Evolutionary conservation across 1,139 yeast species (phyloP).

Genomic region (Hyphopichia khmerensis): DNA sequence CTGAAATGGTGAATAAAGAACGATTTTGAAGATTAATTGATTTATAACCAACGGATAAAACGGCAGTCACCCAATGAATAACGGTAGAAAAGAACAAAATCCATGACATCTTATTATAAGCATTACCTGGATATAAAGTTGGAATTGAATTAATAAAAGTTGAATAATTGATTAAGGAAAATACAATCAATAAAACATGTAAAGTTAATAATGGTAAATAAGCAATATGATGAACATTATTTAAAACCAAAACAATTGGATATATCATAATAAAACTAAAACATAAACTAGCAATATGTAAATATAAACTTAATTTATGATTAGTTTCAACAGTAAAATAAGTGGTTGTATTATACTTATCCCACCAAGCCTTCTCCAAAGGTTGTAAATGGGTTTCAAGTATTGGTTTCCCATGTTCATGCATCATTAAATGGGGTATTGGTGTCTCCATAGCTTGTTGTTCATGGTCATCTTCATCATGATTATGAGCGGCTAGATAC

Average conservation of each 20-base stretch:
- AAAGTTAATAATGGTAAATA: slow-evolving; percentile 57
- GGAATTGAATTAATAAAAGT: slow-evolving; percentile 64
- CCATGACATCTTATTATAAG: slow-evolving; percentile 65
- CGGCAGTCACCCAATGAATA: slow-evolving; percentile 55
- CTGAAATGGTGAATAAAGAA: background rate
- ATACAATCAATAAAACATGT: slow-evolving; percentile 45
- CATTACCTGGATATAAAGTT: slow-evolving; percentile 69
- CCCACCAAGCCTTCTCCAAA: slow-evolving; percentile 78
- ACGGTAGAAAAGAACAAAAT: slow-evolving; percentile 54
- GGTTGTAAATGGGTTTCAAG: slow-evolving; percentile 67
- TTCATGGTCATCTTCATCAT: background rate
- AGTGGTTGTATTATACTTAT: slow-evolving; percentile 74
- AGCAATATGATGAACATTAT: slow-evolving; percentile 56
- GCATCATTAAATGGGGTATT: slow-evolving; percentile 51
- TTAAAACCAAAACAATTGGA: slow-evolving; percentile 68
- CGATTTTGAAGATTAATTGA: background rate
- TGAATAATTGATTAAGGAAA: slow-evolving; percentile 58
- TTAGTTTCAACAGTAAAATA: slow-evolving; percentile 59
- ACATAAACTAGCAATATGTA: slow-evolving; percentile 53
- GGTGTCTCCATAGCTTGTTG: slow-evolving; percentile 23
- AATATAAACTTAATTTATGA: slow-evolving; percentile 51
- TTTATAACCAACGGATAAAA: slow-evolving; percentile 19
- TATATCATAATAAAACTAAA: slow-evolving; percentile 56
- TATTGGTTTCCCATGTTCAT: slow-evolving; percentile 75
- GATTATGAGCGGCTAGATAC: background rate